Conservation (phyloP, 331 rosid genomes). For the Malus hybrid region DNA sequence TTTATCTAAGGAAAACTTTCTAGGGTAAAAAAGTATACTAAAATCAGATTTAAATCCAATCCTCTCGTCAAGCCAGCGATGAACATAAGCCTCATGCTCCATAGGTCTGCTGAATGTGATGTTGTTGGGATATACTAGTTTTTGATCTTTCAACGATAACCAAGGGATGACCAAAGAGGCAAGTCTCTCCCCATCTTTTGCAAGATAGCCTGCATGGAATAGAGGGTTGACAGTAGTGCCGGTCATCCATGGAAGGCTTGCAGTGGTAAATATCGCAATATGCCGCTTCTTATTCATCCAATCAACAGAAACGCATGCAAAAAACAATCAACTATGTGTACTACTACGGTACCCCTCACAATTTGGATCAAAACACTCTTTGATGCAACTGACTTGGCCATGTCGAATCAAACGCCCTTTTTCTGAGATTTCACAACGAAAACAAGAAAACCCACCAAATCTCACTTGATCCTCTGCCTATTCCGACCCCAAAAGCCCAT, state of each 20-base stretch:
- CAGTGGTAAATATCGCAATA: slow-evolving; percentile 89
- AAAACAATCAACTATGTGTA: slow-evolving; percentile 6
- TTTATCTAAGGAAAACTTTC: slow-evolving; percentile 32
- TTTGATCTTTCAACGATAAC: slow-evolving; percentile 71
- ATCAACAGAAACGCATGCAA: slow-evolving; percentile 15
- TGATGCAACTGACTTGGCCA: slow-evolving; percentile 39
- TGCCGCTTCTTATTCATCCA: slow-evolving; percentile 56
- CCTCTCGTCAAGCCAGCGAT: slow-evolving; percentile 74
- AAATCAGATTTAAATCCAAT: slow-evolving; percentile 49
- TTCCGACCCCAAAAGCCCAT: no score
- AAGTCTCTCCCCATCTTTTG: slow-evolving; percentile 45
- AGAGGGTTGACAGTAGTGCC: slow-evolving; percentile 95
- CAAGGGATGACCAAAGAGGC: slow-evolving; percentile 82
- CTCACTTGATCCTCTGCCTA: not conserved
- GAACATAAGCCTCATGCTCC: slow-evolving; percentile 63
- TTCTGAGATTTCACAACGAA: slow-evolving; percentile 1
- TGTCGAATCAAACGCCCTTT: not conserved
- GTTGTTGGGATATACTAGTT: slow-evolving; percentile 63
- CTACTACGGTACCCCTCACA: not conserved
- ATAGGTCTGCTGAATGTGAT: slow-evolving; percentile 51
- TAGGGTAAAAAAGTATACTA: slow-evolving; percentile 41
- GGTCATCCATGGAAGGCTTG: slow-evolving; percentile 99
- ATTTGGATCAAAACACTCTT: slow-evolving; percentile 17
- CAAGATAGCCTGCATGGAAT: slow-evolving; percentile 83
- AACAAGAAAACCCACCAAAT: not conserved